Evolutionary conservation across 2,329 filamentous ascomycete genomes (phyloP).

Genomic region (Sclerotinia nivalis): DNA sequence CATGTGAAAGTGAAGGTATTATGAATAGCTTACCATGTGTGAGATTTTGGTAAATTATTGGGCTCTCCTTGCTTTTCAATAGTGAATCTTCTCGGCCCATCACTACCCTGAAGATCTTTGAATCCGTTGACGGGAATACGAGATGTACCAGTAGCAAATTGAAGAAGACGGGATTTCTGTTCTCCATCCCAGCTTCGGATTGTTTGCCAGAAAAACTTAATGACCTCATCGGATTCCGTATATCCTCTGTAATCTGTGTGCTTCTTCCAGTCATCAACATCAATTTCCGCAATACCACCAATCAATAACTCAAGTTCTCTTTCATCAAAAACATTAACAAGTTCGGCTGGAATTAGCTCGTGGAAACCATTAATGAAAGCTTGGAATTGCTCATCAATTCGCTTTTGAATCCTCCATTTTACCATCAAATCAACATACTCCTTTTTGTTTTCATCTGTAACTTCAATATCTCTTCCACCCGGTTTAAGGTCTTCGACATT

Average conservation of each 20-base stretch:
- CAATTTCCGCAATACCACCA: constrained; percentile 98
- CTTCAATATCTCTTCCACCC: constrained; percentile 84
- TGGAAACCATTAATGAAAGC: constrained; percentile 98
- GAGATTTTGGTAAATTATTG: constrained; percentile 88
- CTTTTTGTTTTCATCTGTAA: constrained; percentile 98
- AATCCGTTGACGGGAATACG: constrained; percentile 99
- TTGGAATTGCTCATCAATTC: constrained; percentile 96
- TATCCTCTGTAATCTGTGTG: constrained; percentile 99
- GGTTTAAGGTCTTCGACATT: constrained; percentile 93
- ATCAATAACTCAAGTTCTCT: constrained; percentile 95
- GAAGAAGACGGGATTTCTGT: constrained; percentile 92
- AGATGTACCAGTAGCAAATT: constrained; percentile 96
- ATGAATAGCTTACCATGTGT: constrained; percentile 77
- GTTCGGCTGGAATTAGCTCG: constrained; percentile 91
- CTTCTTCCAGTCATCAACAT: constrained; percentile 99
- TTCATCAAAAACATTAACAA: constrained; percentile 98
- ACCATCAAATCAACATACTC: constrained; percentile 99
- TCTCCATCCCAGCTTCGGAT: constrained; percentile 97
- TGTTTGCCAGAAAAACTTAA: constrained; percentile 98
- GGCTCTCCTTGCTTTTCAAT: constrained; percentile 97
- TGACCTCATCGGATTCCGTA: constrained; percentile 95
- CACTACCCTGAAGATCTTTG: constrained; percentile 96
- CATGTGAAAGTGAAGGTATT: constrained; percentile 4
- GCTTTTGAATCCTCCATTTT: constrained; percentile 98
- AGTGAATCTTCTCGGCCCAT: constrained; percentile 91